Conservation (phyloP, 306 rosid genomes). For the Trifolium fragiferum region DNA sequence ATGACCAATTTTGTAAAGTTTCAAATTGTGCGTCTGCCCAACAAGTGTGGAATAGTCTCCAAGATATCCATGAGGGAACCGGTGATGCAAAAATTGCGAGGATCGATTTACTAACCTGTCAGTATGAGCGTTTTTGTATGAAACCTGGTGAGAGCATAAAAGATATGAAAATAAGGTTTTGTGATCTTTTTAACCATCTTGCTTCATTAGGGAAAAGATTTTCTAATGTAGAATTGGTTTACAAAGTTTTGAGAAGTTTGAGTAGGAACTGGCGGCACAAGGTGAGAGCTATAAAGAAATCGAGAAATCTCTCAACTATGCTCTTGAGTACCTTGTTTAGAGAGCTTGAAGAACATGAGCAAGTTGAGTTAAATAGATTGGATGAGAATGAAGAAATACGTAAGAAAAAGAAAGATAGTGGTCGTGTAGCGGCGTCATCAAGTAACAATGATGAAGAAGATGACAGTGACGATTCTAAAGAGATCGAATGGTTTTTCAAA, state of each 20-base stretch:
- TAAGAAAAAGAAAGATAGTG: background rate
- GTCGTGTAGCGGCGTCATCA: too few species aligned
- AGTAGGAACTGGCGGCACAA: background rate
- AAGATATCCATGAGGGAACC: background rate
- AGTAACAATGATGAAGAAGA: too few species aligned
- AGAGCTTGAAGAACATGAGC: background rate
- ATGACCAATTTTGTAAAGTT: background rate
- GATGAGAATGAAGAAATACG: background rate
- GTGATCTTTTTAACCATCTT: background rate
- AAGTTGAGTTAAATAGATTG: background rate
- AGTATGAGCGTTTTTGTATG: background rate
- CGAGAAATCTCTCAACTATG: background rate
- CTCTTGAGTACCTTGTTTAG: background rate
- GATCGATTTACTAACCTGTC: background rate
- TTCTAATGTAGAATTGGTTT: background rate
- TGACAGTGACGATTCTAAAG: too few species aligned
- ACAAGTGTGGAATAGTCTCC: background rate
- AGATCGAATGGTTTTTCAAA: too few species aligned
- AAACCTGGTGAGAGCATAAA: background rate
- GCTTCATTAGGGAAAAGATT: background rate
- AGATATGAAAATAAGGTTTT: background rate
- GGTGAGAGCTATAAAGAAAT: background rate
- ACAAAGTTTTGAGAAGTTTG: background rate
- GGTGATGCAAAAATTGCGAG: background rate
- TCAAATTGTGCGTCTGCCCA: background rate